These are phyloP conservation scores for Corynascus novoguineensis DNA, from an alignment of 495 filamentous ascomycete genomes.

Conservation along the genomic window DNA sequence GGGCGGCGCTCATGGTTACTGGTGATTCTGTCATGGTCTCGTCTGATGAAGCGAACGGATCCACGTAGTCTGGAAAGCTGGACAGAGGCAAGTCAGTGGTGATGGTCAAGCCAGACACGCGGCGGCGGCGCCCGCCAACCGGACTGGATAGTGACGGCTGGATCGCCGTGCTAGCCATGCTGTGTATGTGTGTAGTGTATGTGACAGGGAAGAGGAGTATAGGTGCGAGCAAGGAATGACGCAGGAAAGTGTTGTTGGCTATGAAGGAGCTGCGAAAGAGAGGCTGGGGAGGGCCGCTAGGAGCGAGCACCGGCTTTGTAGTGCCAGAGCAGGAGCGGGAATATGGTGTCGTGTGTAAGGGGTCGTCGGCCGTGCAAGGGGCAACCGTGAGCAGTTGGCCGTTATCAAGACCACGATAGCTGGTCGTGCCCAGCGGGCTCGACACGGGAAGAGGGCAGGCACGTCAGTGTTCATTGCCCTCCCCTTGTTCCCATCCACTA, in stretches of 20 bases:
- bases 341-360: slow-evolving; percentile 9
- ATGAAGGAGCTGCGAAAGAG: background rate
- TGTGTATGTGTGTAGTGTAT: background rate
- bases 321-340: slow-evolving; percentile 3
- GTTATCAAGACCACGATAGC: slow-evolving; percentile 15
- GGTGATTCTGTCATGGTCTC: slow-evolving; percentile 32
- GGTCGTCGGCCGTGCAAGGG: background rate
- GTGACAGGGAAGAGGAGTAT: background rate
- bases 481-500: slow-evolving; percentile 10
- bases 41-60: slow-evolving; percentile 35
- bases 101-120: slow-evolving; percentile 35
- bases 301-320: slow-evolving; percentile 1
- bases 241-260: background rate
- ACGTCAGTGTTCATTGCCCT: slow-evolving; percentile 8
- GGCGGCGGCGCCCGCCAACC: slow-evolving; percentile 22
- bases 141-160: slow-evolving; percentile 15
- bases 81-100: slow-evolving; percentile 40
- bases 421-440: slow-evolving; percentile 13
- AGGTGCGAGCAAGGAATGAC: background rate
- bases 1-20: slow-evolving; percentile 22
- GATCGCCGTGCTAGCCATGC: slow-evolving; percentile 25
- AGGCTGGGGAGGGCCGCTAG: background rate
- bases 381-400: slow-evolving; percentile 16
- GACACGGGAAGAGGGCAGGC: slow-evolving; percentile 14
- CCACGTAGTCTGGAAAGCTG: slow-evolving; percentile 39